Conservation (phyloP, 2,329 filamentous ascomycete species). For the Hypocreales sp. region DNA sequence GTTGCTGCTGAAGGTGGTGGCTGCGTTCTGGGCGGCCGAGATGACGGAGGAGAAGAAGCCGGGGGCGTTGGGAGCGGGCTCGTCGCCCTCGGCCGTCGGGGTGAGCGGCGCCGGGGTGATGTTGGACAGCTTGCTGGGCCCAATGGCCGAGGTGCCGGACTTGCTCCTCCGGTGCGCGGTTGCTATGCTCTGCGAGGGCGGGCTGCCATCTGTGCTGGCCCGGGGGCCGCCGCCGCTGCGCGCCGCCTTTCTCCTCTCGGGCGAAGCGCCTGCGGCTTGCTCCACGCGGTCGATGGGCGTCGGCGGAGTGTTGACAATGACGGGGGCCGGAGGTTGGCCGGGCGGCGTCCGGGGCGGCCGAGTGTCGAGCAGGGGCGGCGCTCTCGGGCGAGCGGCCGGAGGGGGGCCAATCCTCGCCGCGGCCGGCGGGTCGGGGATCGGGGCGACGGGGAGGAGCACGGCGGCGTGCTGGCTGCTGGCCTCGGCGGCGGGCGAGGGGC, state of each 20-base stretch:
- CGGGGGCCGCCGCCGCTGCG: slow-evolving; percentile 11
- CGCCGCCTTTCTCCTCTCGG: slow-evolving; percentile 13
- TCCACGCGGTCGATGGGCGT: slow-evolving; percentile 36
- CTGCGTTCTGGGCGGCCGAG: slow-evolving; percentile 84
- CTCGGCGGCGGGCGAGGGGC: slow-evolving; percentile 2
- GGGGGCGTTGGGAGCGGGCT: slow-evolving; percentile 37
- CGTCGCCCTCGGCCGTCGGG: slow-evolving; percentile 55
- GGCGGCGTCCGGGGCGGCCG: slow-evolving; percentile 32
- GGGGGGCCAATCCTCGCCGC: slow-evolving; percentile 13
- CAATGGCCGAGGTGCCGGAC: slow-evolving; percentile 38
- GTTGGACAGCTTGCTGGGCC: slow-evolving; percentile 78
- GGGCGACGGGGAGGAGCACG: background rate
- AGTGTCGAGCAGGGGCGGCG: slow-evolving; percentile 15
- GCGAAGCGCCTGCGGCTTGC: slow-evolving; percentile 9
- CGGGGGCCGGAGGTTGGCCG: slow-evolving; percentile 28
- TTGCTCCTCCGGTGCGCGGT: slow-evolving; percentile 47
- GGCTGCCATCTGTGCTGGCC: slow-evolving; percentile 35
- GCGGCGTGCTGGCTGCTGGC: background rate
- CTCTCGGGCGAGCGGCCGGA: slow-evolving; percentile 12
- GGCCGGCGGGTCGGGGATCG: slow-evolving; percentile 13
- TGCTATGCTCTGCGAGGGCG: slow-evolving; percentile 54
- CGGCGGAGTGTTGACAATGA: slow-evolving; percentile 52
- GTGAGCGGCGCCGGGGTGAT: slow-evolving; percentile 58
- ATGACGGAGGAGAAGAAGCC: slow-evolving; percentile 93
- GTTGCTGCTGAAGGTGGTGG: slow-evolving; percentile 56